Percentiles rank a stretch among this genome's conserved stretches.
Evolutionary conservation across 805 yeast genomes (phyloP).

Genomic region (Suhomyces emberorum): DNA sequence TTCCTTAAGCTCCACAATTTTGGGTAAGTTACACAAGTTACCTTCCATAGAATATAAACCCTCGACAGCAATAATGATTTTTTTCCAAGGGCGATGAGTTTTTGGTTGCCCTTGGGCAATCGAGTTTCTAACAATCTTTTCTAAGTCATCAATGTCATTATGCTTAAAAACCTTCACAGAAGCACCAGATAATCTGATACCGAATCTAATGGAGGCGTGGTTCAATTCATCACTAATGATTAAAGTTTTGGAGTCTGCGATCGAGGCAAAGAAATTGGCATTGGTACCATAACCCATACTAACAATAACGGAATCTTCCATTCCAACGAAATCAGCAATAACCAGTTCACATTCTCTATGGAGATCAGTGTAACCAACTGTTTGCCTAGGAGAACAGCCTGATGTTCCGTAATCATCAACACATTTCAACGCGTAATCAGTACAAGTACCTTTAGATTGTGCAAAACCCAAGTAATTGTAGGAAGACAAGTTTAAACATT

Average conservation of each 20-base stretch:
- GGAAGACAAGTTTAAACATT: conserved; percentile 81
- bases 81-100: conserved; percentile 94
- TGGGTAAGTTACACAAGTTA: conserved; percentile 79
- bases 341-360: conserved; percentile 71
- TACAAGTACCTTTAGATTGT: conserved; percentile 88
- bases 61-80: conserved; percentile 80
- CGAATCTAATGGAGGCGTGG: conserved; percentile 94
- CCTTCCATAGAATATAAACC: conserved; percentile 95
- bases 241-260: conserved; percentile 83
- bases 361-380: conserved; percentile 72
- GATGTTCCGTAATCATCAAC: conserved; percentile 73
- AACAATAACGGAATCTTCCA: conserved; percentile 80
- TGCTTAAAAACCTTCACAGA: conserved; percentile 89
- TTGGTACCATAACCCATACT: conserved; percentile 97
- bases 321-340: conserved; percentile 84
- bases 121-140: conserved; percentile 72
- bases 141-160: conserved; percentile 81
- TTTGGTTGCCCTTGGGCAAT: conserved; percentile 94
- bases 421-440: conserved; percentile 65
- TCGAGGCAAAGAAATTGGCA: conserved; percentile 77
- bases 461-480: conserved; percentile 97
- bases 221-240: conserved; percentile 92
- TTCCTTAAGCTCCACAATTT: conserved; percentile 64
- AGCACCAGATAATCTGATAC: conserved; percentile 90
- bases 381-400: conserved; percentile 71